Conservation (phyloP, 768 basidiomycete species). For the Agaricus blazei region DNA sequence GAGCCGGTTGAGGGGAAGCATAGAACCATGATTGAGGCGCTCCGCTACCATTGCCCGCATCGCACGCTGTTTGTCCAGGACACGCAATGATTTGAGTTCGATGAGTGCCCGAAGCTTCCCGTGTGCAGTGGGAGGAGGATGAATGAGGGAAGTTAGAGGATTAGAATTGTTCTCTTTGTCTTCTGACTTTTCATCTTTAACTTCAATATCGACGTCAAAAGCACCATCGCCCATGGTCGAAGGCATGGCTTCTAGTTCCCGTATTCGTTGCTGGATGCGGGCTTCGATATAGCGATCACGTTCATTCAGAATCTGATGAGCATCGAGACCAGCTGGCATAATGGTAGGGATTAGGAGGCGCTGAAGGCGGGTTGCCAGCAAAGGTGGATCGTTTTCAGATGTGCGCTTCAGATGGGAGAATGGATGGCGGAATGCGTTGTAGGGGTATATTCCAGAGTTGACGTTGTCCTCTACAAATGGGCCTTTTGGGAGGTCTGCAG, state of each 20-base stretch:
- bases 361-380: constrained; percentile 71
- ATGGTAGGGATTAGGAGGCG: constrained; percentile 82
- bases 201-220: constrained; percentile 43
- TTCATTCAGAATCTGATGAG: constrained; percentile 86
- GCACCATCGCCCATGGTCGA: constrained; percentile 77
- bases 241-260: constrained; percentile 77
- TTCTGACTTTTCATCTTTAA: constrained; percentile 31
- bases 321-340: constrained; percentile 89
- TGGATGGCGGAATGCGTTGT: constrained; percentile 85
- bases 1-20: constrained; percentile 85
- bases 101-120: constrained; percentile 88
- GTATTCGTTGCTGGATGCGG: constrained; percentile 81
- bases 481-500: constrained; percentile 63
- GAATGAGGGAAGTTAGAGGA: constrained; percentile 32
- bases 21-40: constrained; percentile 80
- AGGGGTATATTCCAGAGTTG: constrained; percentile 82
- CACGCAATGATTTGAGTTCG: constrained; percentile 84
- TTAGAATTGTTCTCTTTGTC: constrained; percentile 38
- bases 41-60: constrained; percentile 84
- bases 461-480: constrained; percentile 76
- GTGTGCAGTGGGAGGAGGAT: constrained; percentile 60
- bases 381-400: constrained; percentile 50
- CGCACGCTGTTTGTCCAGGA: constrained; percentile 88
- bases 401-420: constrained; percentile 74
- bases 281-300: constrained; percentile 89